Percentiles rank a stretch among this genome's conserved stretches.
These are phyloP conservation scores for Trichoderma oligosporum DNA, from an alignment of 2,329 filamentous ascomycete species.

Conservation along the genomic window DNA sequence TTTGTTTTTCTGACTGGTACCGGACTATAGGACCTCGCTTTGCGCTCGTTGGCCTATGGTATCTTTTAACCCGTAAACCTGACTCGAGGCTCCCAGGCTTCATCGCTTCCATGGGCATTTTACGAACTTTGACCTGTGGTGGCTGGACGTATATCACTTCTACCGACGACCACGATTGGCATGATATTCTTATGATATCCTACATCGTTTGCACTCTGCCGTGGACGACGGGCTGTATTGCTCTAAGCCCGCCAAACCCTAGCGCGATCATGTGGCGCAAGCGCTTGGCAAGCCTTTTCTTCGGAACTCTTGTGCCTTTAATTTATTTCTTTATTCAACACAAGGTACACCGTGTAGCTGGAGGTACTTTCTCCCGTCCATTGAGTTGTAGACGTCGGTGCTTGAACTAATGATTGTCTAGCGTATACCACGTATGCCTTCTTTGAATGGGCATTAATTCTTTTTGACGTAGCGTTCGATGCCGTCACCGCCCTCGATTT, in stretches of 20 bases:
- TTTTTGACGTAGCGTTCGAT: conserved; percentile 95
- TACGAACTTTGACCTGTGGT: conserved; percentile 89
- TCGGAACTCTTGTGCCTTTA: conserved; percentile 82
- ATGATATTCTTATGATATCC: conserved; percentile 99
- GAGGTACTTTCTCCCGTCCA: conserved; percentile 59
- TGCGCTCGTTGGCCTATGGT: conserved; percentile 86
- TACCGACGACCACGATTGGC: conserved; percentile 97
- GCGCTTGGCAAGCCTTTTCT: conserved; percentile 77
- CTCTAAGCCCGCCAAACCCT: conserved; percentile 79
- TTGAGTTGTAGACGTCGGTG: background rate
- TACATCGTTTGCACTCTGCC: conserved; percentile 92
- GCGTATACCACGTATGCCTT: conserved; percentile 97
- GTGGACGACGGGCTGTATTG: conserved; percentile 89
- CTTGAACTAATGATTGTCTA: conserved; percentile 36
- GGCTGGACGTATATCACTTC: conserved; percentile 99
- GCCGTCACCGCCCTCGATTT: conserved; percentile 93
- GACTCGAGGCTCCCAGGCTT: conserved; percentile 75
- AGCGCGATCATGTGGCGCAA: conserved; percentile 85
- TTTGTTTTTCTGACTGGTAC: conserved; percentile 11
- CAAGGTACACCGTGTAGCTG: conserved; percentile 89
- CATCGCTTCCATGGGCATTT: conserved; percentile 72
- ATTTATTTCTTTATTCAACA: conserved; percentile 98
- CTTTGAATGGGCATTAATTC: conserved; percentile 93
- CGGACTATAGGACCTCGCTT: conserved; percentile 90
- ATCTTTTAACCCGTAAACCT: conserved; percentile 76